phyloP scores from a whole-genome alignment of 495 filamentous ascomycete genomes.

The Penicillium psychrofluorescens region DNA sequence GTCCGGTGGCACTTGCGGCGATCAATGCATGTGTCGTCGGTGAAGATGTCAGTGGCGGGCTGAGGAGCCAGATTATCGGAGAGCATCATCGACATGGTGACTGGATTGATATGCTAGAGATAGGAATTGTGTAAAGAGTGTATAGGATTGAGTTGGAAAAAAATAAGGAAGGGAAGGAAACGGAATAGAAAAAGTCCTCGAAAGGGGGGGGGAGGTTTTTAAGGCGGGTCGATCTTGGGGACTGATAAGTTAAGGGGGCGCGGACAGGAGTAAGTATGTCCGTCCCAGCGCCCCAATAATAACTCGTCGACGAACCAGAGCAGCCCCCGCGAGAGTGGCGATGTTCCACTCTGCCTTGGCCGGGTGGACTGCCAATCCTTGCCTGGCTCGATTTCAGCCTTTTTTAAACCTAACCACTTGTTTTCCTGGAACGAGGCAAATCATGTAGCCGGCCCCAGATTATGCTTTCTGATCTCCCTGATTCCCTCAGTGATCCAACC shows the following conservation, averaged over 20 bases:
- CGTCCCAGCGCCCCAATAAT: too few relatives aligned
- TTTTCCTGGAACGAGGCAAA: too few relatives aligned
- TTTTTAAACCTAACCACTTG: too few relatives aligned
- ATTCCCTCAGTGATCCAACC: too few relatives aligned
- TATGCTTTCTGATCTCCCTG: too few relatives aligned
- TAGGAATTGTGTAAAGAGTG: conserved; percentile 1
- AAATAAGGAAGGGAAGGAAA: background rate
- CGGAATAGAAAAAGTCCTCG: conserved; percentile 18
- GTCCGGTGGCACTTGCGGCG: conserved; percentile 53
- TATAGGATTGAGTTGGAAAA: background rate
- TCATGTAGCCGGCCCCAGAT: too few relatives aligned
- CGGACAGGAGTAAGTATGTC: background rate
- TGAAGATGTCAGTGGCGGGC: conserved; percentile 41
- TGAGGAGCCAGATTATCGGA: conserved; percentile 40
- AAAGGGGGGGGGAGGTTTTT: conserved; percentile 16
- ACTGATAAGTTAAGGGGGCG: conserved; percentile 12
- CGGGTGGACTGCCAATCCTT: conserved; percentile 9
- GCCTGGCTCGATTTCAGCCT: conserved; percentile 1
- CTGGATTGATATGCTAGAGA: background rate
- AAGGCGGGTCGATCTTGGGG: background rate
- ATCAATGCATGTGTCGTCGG: conserved; percentile 54
- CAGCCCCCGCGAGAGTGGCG: conserved; percentile 13
- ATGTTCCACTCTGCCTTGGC: conserved; percentile 8
- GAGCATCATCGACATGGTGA: conserved; percentile 35
- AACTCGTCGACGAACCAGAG: background rate